Percentiles rank a stretch among this genome's conserved stretches.
Conservation (phyloP, 75 land plant genomes). For the Picea glauca region DNA sequence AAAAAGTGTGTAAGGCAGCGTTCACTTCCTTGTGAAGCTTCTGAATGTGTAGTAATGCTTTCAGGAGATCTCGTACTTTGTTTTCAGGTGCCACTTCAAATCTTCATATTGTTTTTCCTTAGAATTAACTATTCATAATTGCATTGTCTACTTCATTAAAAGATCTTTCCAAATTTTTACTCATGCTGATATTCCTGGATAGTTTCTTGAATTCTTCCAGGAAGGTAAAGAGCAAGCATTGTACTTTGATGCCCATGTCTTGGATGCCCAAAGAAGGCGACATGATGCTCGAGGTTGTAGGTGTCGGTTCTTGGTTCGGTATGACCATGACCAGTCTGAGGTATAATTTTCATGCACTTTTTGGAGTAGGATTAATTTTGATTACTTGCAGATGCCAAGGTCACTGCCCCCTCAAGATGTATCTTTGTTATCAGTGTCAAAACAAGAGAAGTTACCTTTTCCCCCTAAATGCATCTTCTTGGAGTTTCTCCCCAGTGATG, state of each 20-base stretch:
- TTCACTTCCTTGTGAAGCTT: slow-evolving; percentile 94
- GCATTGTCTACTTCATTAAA: background rate
- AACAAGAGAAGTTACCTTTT: background rate
- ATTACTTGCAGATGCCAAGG: background rate
- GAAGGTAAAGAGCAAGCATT: slow-evolving; percentile 57
- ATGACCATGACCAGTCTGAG: slow-evolving; percentile 52
- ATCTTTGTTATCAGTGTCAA: background rate
- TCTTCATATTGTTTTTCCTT: background rate
- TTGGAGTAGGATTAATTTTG: background rate
- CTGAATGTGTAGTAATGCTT: slow-evolving; percentile 93
- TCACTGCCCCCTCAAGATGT: background rate
- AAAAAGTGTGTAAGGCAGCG: slow-evolving; percentile 73
- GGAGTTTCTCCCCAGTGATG: background rate
- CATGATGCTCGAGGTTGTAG: slow-evolving; percentile 62
- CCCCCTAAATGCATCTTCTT: background rate
- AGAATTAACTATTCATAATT: background rate
- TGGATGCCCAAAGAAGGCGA: slow-evolving; percentile 52
- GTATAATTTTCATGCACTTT: slow-evolving; percentile 8
- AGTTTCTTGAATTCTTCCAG: slow-evolving; percentile 18
- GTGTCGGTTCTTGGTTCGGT: slow-evolving; percentile 58
- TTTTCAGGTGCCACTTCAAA: slow-evolving; percentile 66
- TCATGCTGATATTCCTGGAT: background rate
- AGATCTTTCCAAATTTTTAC: background rate
- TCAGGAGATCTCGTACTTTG: slow-evolving; percentile 96
- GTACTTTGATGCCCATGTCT: slow-evolving; percentile 48